Evolutionary conservation across 2,329 filamentous ascomycete species (phyloP).

Genomic region (Zasmidium citrigriseum): DNA sequence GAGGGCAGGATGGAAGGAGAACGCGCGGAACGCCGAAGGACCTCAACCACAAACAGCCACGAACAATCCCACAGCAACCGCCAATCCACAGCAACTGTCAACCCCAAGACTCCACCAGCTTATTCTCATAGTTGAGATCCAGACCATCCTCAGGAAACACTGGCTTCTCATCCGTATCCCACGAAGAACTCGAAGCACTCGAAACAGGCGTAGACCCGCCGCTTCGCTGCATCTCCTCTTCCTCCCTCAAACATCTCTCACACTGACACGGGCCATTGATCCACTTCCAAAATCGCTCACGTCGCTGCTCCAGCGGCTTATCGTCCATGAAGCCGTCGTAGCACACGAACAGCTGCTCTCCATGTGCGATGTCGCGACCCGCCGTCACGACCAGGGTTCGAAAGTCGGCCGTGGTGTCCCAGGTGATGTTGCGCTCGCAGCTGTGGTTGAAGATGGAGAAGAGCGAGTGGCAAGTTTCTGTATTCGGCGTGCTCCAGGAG

Average conservation of each 20-base stretch:
- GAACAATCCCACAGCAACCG: too few species aligned
- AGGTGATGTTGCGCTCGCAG: constrained; percentile 87
- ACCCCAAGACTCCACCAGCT: not conserved
- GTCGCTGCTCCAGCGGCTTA: constrained; percentile 17
- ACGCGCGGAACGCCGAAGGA: too few species aligned
- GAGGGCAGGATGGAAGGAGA: too few species aligned
- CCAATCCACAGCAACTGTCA: too few species aligned
- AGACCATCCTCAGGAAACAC: constrained; percentile 1
- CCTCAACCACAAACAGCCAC: too few species aligned
- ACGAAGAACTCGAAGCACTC: constrained; percentile 2
- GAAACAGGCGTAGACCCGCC: not conserved
- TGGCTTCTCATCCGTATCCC: constrained; percentile 6
- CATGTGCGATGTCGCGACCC: constrained; percentile 14
- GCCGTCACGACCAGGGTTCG: constrained; percentile 22
- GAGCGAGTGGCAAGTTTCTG: constrained; percentile 67
- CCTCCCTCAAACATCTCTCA: constrained; percentile 29
- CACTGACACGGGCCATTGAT: constrained; percentile 31
- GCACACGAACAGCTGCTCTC: constrained; percentile 34
- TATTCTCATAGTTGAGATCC: not conserved
- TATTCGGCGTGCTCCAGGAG: constrained; percentile 65
- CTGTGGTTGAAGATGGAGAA: constrained; percentile 96
- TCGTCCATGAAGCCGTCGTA: constrained; percentile 29
- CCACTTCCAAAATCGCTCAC: constrained; percentile 26
- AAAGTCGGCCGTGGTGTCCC: constrained; percentile 55
- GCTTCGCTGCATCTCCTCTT: constrained; percentile 6